These are phyloP conservation scores for Paraleonurus japonicus DNA, from an alignment of 257 asterid genomes.

Conservation along the genomic window DNA sequence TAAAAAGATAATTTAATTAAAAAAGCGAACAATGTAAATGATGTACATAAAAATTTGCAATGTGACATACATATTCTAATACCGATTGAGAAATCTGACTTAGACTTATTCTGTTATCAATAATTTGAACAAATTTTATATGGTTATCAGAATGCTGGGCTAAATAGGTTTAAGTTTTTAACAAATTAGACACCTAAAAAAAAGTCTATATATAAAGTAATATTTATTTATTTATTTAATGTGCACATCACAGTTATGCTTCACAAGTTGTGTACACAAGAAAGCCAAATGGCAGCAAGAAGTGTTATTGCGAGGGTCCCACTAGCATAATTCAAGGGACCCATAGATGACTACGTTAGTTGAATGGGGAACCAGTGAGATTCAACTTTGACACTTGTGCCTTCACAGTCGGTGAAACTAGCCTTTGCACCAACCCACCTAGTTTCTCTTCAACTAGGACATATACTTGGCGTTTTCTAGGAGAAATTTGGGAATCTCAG, in stretches of 20 bases:
- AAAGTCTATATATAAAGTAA: too few species aligned
- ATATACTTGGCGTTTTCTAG: neutral
- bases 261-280: neutral
- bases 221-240: too few species aligned
- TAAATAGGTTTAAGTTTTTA: too few species aligned
- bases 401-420: constrained; percentile 21
- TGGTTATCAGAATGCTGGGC: too few species aligned
- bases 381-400: neutral
- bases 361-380: neutral
- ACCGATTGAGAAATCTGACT: neutral
- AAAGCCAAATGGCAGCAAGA: constrained; percentile 17
- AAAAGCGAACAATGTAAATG: too few species aligned
- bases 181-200: too few species aligned
- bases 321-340: neutral
- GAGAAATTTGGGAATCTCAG: neutral
- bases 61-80: too few species aligned
- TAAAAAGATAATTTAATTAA: too few species aligned
- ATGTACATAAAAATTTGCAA: too few species aligned
- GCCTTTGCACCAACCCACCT: neutral
- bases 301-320: neutral
- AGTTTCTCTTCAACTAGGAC: neutral
- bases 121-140: neutral
- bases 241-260: neutral
- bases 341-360: neutral
- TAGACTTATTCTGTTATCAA: neutral